A percentile compares a stretch with the other conserved stretches of the same genome.
Evolutionary conservation across 495 filamentous ascomycete species (phyloP).

Genomic region (Patellaria atrata): DNA sequence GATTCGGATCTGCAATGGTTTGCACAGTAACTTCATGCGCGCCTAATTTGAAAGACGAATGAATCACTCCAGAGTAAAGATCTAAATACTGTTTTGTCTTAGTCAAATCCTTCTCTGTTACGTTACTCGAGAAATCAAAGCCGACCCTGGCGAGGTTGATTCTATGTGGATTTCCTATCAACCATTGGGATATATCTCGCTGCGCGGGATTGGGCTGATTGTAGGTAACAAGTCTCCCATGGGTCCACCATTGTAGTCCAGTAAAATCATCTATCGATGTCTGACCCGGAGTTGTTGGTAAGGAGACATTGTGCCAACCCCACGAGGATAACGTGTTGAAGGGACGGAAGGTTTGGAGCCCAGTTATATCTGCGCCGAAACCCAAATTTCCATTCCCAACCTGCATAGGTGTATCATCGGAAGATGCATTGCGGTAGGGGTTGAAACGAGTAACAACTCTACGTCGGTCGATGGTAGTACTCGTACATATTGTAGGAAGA

Average conservation of each 20-base stretch:
- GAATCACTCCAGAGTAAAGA: conserved; percentile 34
- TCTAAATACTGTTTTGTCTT: conserved; percentile 28
- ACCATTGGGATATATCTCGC: conserved; percentile 37
- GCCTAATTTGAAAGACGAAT: conserved; percentile 33
- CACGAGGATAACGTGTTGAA: conserved; percentile 31
- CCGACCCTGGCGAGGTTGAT: conserved; percentile 36
- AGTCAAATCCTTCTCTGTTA: conserved; percentile 27
- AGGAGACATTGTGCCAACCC: conserved; percentile 44
- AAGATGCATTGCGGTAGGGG: conserved; percentile 11
- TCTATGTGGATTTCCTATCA: conserved; percentile 39
- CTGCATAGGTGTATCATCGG: conserved; percentile 33
- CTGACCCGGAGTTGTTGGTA: conserved; percentile 29
- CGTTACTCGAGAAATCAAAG: conserved; percentile 30
- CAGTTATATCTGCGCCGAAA: conserved; percentile 40
- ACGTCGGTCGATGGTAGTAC: conserved; percentile 17
- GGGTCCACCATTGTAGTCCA: conserved; percentile 38
- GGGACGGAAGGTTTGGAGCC: conserved; percentile 24
- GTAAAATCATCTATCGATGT: conserved; percentile 22
- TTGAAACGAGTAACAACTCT: conserved; percentile 16
- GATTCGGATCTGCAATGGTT: conserved; percentile 33
- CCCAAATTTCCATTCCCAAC: conserved; percentile 42
- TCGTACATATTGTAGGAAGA: too few relatives aligned
- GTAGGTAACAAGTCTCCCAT: conserved; percentile 39
- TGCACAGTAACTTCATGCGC: conserved; percentile 28
- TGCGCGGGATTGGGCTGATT: conserved; percentile 37